Evolutionary conservation across 164 flowering plant genomes (phyloP), one percentile per base, ranked within the genome.

Genomic region (Aristolochia fimbriata): DNA sequence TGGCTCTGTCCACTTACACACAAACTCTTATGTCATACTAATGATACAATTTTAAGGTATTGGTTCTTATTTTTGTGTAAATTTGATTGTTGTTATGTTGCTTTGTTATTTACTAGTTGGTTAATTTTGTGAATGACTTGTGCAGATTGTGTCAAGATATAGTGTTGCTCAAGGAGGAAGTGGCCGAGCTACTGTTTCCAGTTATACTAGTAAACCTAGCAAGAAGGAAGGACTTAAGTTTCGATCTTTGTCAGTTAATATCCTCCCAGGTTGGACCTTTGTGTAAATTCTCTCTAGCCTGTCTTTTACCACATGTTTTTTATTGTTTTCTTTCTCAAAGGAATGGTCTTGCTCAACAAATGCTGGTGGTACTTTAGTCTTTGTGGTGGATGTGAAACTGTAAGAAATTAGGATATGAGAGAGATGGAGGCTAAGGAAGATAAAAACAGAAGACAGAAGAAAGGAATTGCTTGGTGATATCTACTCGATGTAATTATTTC

Each of bases 121-220:
- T 64, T 47, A 15, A 21, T 17, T 56, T 33, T 31, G 17, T 57
- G 15, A 17, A 6, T 61, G 53, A 57, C 30, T 4, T 14, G 72
- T 69, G 59, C 82, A 94, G 99, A 68, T 76, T 94, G 62, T 94
- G 95, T 62, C 99, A 83, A 77, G 89, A 94, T 70, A 76, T 94
- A 58, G 88, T 83, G 21, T 54, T 83, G 51, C 67, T 82, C 64
- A 88, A 94, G 83, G 80, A 87, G 71, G 99, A 94, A 77, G 78
- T 85, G 68, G 91, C 99, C 22, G 99, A 94, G 79, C 87, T 90
- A 58, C 70, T 94, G 37, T 78, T 94, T 46, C 83, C 96, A 24
- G 71, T 62, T 70, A 73, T 91, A 52, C 63, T 94, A 53, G 82
- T 82, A 20, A 83, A 84, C 78, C 74, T 94, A 27, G 84, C 99